Evolutionary conservation across 495 filamentous ascomycete genomes (phyloP), one percentile per base, ranked within the genome.

Genomic region (Podospora anserina): DNA sequence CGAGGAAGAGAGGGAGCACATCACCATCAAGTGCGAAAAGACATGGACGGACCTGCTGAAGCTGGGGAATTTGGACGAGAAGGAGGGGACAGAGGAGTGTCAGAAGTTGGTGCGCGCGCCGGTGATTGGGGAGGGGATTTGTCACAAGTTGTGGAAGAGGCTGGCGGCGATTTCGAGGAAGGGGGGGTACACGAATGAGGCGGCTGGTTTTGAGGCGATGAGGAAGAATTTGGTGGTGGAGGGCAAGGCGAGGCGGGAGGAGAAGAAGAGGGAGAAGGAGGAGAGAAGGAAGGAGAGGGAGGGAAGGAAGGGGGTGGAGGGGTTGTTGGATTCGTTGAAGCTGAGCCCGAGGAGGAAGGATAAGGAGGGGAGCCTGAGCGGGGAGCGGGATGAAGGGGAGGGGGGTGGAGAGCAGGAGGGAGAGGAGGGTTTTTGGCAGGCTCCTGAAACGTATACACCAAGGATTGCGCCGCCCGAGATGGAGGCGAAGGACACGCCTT

Each of bases 21-120:
- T 49, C 39, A 49, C 7, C 9, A 49, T 49, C 15, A 11, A 49
- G 9, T 9, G 9, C 13, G 39, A 49, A 5, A 49, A 49, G 39
- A 49, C 39, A 11, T 49, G 39, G 39, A 49, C 39, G 0, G 39
- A 49, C 9, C 39, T 49, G 9, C 6, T 49, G 6, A 11, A 49
- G 15, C 39, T 49, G 18, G 92, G 92, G n/a, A 88, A 89, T 1
- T 93, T 95, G 75, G 92, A 92, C 0, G 96, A 71, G 20, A 61
- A 61, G 39, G 39, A 53, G 60, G 55, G 55, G 16, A 58, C 55
- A 11, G 18, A 58, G 23, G 5, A 58, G 55, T 58, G 55, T 18
- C 55, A 58, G 11, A 58, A 58, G 55, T 7, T 58, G 5, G 23
- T 58, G 3, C 20, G 18, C 3, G 55, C 55, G 18, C 55, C 55